Evolutionary conservation across 2,329 filamentous ascomycete genomes (phyloP).

Genomic region (Ceratocystis alfenasii): DNA sequence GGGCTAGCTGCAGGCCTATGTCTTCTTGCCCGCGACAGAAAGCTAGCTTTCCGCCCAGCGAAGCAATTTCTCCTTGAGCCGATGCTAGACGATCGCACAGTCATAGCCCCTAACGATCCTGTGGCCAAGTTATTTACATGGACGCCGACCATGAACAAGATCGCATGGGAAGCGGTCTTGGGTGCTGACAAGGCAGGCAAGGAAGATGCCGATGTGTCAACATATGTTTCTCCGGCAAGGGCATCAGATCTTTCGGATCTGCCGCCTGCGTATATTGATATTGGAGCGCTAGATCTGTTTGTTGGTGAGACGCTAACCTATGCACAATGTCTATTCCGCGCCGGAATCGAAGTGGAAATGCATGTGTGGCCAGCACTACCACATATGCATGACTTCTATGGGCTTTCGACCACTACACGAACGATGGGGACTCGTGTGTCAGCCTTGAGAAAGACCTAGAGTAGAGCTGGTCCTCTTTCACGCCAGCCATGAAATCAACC

Average conservation of each 20-base stretch:
- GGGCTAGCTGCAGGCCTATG: slow-evolving; percentile 26
- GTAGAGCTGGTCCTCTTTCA: too few relatives aligned
- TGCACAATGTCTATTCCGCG: slow-evolving; percentile 28
- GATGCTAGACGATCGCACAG: slow-evolving; percentile 29
- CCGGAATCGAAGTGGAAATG: slow-evolving; percentile 31
- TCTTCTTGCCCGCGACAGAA: slow-evolving; percentile 32
- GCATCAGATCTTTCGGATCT: slow-evolving; percentile 26
- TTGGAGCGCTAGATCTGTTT: slow-evolving; percentile 33
- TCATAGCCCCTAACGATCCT: slow-evolving; percentile 14
- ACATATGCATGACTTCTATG: slow-evolving; percentile 26
- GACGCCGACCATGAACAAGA: slow-evolving; percentile 23
- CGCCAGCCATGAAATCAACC: too few relatives aligned
- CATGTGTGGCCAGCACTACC: slow-evolving; percentile 34
- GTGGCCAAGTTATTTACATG: slow-evolving; percentile 19
- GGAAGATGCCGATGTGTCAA: slow-evolving; percentile 22
- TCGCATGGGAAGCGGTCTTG: slow-evolving; percentile 25
- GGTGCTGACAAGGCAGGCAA: slow-evolving; percentile 23
- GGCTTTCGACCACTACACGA: slow-evolving; percentile 15
- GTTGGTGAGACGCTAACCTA: slow-evolving; percentile 29
- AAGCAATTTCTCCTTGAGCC: slow-evolving; percentile 30
- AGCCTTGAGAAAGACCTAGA: slow-evolving; percentile 11
- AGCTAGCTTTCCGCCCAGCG: slow-evolving; percentile 25
- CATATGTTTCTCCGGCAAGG: slow-evolving; percentile 25
- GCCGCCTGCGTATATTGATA: slow-evolving; percentile 32
- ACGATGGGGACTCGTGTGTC: slow-evolving; percentile 17